These are phyloP conservation scores for Rhodotorula sp. DNA, from an alignment of 1,284 basidiomycete species.

Conservation along the genomic window DNA sequence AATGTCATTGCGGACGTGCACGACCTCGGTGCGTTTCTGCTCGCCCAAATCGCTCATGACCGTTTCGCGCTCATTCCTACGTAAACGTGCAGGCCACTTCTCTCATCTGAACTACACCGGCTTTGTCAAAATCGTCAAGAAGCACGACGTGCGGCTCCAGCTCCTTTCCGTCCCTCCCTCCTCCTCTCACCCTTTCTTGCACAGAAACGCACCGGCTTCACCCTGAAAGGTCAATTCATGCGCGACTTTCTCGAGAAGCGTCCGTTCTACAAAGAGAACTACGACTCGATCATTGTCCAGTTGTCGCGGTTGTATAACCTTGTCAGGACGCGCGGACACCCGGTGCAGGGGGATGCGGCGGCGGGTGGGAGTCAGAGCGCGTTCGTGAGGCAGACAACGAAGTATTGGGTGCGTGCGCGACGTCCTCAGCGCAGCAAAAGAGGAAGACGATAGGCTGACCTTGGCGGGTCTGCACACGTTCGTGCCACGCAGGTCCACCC, in stretches of 20 bases:
- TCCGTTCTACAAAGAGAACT: conserved; percentile 81
- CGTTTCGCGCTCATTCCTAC: neutral
- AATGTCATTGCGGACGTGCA: conserved; percentile 97
- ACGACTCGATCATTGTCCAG: conserved; percentile 88
- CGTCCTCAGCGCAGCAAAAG: too few relatives aligned
- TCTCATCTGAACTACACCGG: conserved; percentile 64
- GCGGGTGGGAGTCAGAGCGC: conserved; percentile 95
- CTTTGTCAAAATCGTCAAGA: conserved; percentile 99
- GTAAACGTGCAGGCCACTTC: conserved; percentile 39
- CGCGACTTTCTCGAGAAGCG: conserved; percentile 90
- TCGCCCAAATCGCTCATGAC: neutral
- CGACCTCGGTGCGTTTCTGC: conserved; percentile 88
- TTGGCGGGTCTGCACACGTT: too few relatives aligned
- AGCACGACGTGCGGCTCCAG: conserved; percentile 66
- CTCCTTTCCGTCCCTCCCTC: neutral
- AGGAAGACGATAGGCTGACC: neutral
- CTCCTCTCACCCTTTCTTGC: neutral
- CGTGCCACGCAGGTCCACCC: conserved; percentile 67
- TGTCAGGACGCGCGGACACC: conserved; percentile 91
- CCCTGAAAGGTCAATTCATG: conserved; percentile 62
- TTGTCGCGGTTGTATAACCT: conserved; percentile 94
- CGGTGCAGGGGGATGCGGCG: conserved; percentile 85
- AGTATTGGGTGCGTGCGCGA: conserved; percentile 88
- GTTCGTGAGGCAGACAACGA: conserved; percentile 95
- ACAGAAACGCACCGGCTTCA: conserved; percentile 60